Evolutionary conservation across 164 flowering plant species (phyloP).

Genomic region (Vitis riparia): DNA sequence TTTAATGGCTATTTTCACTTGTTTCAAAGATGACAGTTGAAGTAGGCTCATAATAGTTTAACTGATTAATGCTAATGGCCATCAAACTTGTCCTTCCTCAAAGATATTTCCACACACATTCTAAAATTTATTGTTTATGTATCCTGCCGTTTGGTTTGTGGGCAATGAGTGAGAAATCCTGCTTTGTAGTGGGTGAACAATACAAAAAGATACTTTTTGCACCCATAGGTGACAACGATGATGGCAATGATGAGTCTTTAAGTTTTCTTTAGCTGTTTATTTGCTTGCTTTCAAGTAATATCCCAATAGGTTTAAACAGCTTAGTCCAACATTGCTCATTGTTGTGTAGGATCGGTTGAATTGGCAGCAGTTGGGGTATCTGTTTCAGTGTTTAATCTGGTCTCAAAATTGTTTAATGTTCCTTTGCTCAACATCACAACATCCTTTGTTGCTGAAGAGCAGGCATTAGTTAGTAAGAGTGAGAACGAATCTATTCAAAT

Average conservation of each 20-base stretch:
- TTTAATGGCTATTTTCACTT: too few relatives aligned
- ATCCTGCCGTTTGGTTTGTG: not conserved
- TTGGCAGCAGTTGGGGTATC: slow-evolving; percentile 99
- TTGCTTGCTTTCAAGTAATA: too few relatives aligned
- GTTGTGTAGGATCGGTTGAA: slow-evolving; percentile 73
- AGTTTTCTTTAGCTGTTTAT: too few relatives aligned
- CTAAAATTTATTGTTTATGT: too few relatives aligned
- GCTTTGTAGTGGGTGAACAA: too few relatives aligned
- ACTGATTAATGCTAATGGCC: too few relatives aligned
- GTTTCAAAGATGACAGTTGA: too few relatives aligned
- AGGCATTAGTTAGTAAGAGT: slow-evolving; percentile 42
- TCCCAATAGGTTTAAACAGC: too few relatives aligned
- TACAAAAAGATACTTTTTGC: not conserved
- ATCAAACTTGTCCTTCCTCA: too few relatives aligned
- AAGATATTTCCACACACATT: too few relatives aligned
- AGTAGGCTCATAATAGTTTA: too few relatives aligned
- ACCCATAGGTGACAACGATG: not conserved
- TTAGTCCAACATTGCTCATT: not conserved
- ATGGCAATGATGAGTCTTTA: not conserved
- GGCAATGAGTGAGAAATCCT: not conserved
- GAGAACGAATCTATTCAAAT: slow-evolving; percentile 15
- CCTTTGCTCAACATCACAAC: slow-evolving; percentile 93
- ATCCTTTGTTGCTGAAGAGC: slow-evolving; percentile 96
- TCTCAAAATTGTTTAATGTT: slow-evolving; percentile 87
- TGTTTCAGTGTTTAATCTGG: slow-evolving; percentile 81